A percentile compares a stretch with the other conserved stretches of the same genome.
These are phyloP conservation scores for Elymus sibiricus DNA, from an alignment of 176 grass and related monocot genomes.

Conservation along the genomic window DNA sequence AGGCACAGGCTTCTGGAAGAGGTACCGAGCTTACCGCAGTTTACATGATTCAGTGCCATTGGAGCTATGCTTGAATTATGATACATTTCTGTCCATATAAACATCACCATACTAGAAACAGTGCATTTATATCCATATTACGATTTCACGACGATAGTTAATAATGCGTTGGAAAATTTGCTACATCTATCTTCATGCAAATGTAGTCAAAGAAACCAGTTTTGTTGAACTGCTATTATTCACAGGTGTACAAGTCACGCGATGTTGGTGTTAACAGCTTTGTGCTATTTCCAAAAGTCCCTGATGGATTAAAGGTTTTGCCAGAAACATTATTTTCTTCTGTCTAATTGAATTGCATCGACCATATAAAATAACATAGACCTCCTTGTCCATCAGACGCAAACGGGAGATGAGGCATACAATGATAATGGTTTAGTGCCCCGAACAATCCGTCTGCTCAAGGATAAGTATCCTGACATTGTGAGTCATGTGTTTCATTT, in stretches of 20 bases:
- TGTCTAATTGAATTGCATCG: background rate
- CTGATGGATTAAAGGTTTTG: slow-evolving; percentile 90
- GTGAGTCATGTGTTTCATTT: background rate
- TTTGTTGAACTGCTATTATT: background rate
- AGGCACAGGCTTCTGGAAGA: slow-evolving; percentile 86
- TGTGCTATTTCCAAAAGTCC: slow-evolving; percentile 92
- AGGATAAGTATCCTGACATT: slow-evolving; percentile 92
- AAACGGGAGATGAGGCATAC: slow-evolving; percentile 75
- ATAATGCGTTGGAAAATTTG: background rate
- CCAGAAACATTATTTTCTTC: background rate
- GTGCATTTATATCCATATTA: background rate
- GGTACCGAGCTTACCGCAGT: slow-evolving; percentile 31
- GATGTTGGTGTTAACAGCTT: slow-evolving; percentile 97
- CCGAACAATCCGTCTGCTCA: slow-evolving; percentile 79
- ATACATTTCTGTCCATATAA: background rate
- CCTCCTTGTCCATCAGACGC: slow-evolving; percentile 34
- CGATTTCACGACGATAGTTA: background rate
- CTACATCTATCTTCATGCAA: background rate
- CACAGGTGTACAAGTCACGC: slow-evolving; percentile 81
- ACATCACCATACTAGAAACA: background rate
- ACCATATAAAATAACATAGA: background rate
- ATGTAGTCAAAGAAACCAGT: background rate
- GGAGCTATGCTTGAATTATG: background rate
- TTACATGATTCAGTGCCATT: background rate
- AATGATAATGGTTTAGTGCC: slow-evolving; percentile 95